Conservation (phyloP, 2,329 filamentous ascomycete genomes). For the Chrysoporthe deuterocubensis region DNA sequence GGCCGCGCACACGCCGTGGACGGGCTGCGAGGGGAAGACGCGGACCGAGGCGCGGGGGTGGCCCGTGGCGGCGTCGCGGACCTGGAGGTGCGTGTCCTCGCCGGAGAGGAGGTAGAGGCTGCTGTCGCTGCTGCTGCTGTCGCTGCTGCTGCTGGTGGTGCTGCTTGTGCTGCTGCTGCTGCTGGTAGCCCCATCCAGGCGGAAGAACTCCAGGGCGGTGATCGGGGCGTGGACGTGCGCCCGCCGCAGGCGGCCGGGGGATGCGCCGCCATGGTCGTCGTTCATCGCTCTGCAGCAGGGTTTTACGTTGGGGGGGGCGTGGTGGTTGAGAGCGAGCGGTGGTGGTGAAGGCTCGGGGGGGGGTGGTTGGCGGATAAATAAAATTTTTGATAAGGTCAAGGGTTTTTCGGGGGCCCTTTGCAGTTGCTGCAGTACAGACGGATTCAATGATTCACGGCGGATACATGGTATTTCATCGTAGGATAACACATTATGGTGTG, state of each 20-base stretch:
- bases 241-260: conserved; percentile 31
- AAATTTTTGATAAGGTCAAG: background rate
- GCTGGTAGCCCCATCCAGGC: conserved; percentile 3
- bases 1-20: conserved; percentile 69
- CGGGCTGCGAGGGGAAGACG: conserved; percentile 69
- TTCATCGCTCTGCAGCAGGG: conserved; percentile 21
- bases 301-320: background rate
- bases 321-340: background rate
- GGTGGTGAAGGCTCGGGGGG: background rate
- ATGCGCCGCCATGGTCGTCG: conserved; percentile 11
- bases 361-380: background rate
- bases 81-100: conserved; percentile 61
- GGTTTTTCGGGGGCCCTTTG: background rate
- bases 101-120: conserved; percentile 57
- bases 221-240: conserved; percentile 57
- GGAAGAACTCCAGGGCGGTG: conserved; percentile 62
- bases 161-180: too few species aligned
- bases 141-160: too few species aligned
- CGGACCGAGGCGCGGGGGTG: conserved; percentile 46
- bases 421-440: background rate
- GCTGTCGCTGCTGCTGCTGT: conserved; percentile 33
- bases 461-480: background rate
- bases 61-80: conserved; percentile 51
- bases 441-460: background rate
- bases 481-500: background rate